These are phyloP conservation scores for Fagopyrum homotropicum DNA, from an alignment of 148 eudicot species.

Conservation along the genomic window DNA sequence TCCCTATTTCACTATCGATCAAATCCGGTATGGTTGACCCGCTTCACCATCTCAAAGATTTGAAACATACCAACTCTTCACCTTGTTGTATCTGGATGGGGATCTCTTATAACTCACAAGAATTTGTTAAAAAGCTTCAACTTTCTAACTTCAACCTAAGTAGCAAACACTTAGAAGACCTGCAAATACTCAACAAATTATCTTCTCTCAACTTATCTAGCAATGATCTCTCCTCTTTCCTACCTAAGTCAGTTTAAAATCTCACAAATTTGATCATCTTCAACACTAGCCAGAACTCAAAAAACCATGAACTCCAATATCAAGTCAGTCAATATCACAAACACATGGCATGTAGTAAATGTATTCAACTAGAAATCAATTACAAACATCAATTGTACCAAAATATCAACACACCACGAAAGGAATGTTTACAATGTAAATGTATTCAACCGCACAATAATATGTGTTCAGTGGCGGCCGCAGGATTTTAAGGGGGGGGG, in stretches of 20 bases:
- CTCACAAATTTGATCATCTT: slow-evolving; percentile 41
- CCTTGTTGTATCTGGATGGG: slow-evolving; percentile 77
- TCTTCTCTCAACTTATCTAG: slow-evolving; percentile 46
- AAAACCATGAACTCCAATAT: no score
- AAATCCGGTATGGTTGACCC: slow-evolving; percentile 54
- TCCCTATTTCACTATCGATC: slow-evolving; percentile 42
- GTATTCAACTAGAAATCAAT: no score
- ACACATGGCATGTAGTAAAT: no score
- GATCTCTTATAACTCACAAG: slow-evolving; percentile 50
- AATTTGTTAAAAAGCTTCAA: slow-evolving; percentile 55
- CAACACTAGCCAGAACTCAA: slow-evolving; percentile 69
- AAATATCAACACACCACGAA: no score
- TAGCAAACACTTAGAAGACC: slow-evolving; percentile 46
- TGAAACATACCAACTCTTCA: slow-evolving; percentile 30
- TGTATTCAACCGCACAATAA: no score
- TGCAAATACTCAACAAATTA: slow-evolving; percentile 35
- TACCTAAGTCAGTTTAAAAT: slow-evolving; percentile 54
- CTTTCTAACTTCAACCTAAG: slow-evolving; percentile 74
- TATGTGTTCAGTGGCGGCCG: no score
- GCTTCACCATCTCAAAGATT: slow-evolving; percentile 35
- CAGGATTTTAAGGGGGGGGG: no score
- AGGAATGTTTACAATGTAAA: no score
- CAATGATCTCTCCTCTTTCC: slow-evolving; percentile 53
- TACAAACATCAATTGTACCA: no score
- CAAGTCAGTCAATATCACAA: no score